Conservation (phyloP, 306 rosid genomes). For the Gynostemma pentaphyllum region DNA sequence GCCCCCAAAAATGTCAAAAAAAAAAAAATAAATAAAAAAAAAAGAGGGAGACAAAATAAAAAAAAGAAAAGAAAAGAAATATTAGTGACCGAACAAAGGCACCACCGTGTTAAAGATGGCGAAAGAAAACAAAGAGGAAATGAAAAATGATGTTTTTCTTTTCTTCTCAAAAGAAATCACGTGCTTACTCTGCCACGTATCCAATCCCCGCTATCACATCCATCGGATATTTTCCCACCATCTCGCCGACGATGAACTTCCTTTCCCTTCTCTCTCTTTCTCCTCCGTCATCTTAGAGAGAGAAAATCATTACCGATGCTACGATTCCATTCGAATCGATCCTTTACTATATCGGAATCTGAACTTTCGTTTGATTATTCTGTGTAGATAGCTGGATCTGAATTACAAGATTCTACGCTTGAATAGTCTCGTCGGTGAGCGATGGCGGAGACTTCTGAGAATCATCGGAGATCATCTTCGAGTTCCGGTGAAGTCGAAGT, state of each 20-base stretch:
- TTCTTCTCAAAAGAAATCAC: background rate
- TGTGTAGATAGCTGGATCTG: background rate
- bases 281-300: background rate
- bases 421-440: background rate
- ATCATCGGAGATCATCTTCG: background rate
- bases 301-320: no score
- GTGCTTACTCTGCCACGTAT: conserved; percentile 6
- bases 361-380: background rate
- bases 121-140: background rate
- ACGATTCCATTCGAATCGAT: no score
- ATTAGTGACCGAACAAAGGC: background rate
- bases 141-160: no score
- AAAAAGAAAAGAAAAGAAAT: background rate
- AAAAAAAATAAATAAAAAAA: background rate
- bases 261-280: background rate
- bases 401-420: background rate
- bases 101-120: background rate
- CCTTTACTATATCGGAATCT: no score
- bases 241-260: background rate
- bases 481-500: background rate
- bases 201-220: background rate
- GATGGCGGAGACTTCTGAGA: background rate
- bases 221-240: background rate
- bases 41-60: background rate
- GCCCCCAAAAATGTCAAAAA: no score